Evolutionary conservation across 345 rosid genomes (phyloP).

Genomic region (Moricandia arvensis): DNA sequence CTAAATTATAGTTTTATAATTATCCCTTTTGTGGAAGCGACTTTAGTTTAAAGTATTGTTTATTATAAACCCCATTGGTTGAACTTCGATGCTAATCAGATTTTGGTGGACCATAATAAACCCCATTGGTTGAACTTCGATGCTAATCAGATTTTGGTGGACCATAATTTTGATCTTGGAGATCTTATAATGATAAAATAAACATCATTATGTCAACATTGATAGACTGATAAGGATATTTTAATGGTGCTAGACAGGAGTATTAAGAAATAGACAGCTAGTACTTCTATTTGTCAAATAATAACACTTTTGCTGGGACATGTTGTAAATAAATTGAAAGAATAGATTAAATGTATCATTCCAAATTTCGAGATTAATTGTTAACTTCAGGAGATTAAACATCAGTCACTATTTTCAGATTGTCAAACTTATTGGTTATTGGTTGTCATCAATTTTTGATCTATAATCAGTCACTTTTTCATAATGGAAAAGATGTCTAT

Average conservation of each 20-base stretch:
- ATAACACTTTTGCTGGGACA: constrained; percentile 29
- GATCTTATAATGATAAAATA: constrained; percentile 67
- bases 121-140: constrained; percentile 50
- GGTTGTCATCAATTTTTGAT: constrained; percentile 2
- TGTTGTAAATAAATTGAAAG: not conserved
- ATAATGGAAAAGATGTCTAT: no score
- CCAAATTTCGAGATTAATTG: not conserved
- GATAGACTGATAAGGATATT: constrained; percentile 35
- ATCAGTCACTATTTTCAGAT: constrained; percentile 8
- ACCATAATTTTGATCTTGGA: constrained; percentile 60
- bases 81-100: no score
- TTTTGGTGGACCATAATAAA: no score
- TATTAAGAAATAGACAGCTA: constrained; percentile 43
- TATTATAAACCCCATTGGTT: constrained; percentile 16
- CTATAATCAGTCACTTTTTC: not conserved
- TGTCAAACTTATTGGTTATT: constrained; percentile 13
- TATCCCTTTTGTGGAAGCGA: constrained; percentile 15
- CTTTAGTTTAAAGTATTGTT: constrained; percentile 15
- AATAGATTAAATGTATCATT: constrained; percentile 1
- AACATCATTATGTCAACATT: constrained; percentile 65
- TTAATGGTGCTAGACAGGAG: constrained; percentile 27
- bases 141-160: constrained; percentile 65
- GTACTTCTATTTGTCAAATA: constrained; percentile 29
- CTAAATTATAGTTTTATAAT: constrained; percentile 35
- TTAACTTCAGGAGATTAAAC: constrained; percentile 13